Percentiles rank a stretch among this genome's conserved stretches.
These are phyloP conservation scores for Cunninghamia lanceolata DNA, from an alignment of 75 land plant genomes.

Conservation along the genomic window DNA sequence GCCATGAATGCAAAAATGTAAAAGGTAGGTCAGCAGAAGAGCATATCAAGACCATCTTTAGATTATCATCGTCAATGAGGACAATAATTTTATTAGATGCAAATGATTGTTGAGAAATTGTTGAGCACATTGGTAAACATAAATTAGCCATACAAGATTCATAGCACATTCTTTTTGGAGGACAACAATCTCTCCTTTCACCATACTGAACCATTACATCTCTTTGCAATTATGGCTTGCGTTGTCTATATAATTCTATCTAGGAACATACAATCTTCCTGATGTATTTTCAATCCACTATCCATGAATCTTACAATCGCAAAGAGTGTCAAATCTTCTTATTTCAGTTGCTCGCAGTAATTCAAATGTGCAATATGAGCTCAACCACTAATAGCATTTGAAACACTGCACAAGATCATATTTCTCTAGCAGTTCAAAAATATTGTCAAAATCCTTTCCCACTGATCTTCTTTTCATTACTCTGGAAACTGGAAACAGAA, in stretches of 20 bases:
- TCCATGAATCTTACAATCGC: not conserved
- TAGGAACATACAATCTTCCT: not conserved
- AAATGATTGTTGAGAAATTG: not conserved
- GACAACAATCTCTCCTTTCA: not conserved
- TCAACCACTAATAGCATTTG: not conserved
- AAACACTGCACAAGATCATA: too few relatives aligned
- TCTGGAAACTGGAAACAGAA: not conserved
- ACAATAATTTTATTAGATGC: not conserved
- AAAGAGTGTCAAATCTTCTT: not conserved
- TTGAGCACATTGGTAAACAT: not conserved
- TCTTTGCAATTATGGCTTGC: not conserved
- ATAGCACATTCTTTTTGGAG: not conserved
- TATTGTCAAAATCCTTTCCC: not conserved
- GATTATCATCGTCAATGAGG: not conserved
- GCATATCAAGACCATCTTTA: not conserved
- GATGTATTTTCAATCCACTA: not conserved
- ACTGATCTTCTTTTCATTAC: not conserved
- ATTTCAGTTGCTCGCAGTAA: not conserved
- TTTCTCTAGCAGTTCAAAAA: not conserved
- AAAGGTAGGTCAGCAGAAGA: not conserved
- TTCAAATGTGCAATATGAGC: not conserved
- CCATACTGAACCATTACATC: not conserved
- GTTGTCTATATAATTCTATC: not conserved
- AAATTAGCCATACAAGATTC: not conserved
- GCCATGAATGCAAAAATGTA: not conserved